Base-by-base conservation (phyloP, 805 yeast genomes). In the Myxozyma neotropica region DNA sequence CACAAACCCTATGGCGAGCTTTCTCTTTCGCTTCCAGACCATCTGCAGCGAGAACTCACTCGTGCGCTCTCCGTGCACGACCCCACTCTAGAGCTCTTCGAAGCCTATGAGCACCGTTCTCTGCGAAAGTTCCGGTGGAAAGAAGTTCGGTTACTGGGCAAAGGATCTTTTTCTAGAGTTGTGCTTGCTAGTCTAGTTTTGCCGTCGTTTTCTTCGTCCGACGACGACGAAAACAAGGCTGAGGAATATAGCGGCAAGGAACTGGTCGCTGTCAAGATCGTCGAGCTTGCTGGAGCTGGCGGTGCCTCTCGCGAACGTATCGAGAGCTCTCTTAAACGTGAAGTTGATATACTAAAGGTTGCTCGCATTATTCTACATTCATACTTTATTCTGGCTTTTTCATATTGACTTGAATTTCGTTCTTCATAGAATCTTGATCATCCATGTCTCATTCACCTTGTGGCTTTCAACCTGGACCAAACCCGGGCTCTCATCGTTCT, bases 211-310 rank as follows among this genome's bases (percentile, higher is more conserved):
- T 10, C 36, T 6, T 26, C 50, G 15, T 45, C 44, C 3, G 58
- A 40, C 39, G 58, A 55, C 21, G 56, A 26, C 17, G 61, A 35
- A 29, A 21, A 42, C 21, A 51, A 27, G 13, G 29, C 33, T 6
- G 48, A 29, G n/a, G n/a, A n/a, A n/a, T n/a, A n/a, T n/a, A n/a
- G n/a, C n/a, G 45, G 19, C 45, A 39, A 53, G 19, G 47, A 61
- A 19, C 69, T 71, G 26, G 86, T 85, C 3, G 97, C 97, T 0
- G 80, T 93, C 38, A 93, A 93, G 71, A 81, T 88, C 45, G 78
- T 84, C 4, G 73, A 73, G 17, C 73, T 81, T 42, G 77, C 78
- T 0, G 68, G 75, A 46, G 72, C 66, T 39, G 73, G 73, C 29
- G 73, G 72, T 33, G 81, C 80, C 3, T 73, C 81, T 2, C 71